Base-by-base conservation (phyloP, 106 monocot genomes). In the Amphibolis antarctica region DNA sequence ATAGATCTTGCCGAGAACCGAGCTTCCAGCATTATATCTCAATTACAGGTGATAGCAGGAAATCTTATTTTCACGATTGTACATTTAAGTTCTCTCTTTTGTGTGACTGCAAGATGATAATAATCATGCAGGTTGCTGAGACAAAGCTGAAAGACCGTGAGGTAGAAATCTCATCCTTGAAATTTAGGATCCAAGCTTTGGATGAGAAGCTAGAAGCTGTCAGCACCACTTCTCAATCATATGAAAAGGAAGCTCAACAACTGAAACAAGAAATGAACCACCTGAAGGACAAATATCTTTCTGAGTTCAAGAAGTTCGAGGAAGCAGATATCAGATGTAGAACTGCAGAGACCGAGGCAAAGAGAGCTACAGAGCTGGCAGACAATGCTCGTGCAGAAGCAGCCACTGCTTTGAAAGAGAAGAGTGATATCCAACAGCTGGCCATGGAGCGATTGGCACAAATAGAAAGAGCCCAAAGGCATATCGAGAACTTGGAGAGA, bases 221-320 rank as follows among this genome's bases (percentile, higher is more conserved):
- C 21, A 89, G 63, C 64, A 29, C 59, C 1, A 80, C 75, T 64
- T 70, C 74, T 69, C 79, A 81, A 42, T 82, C 77, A 51, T 70
- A 79, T 60, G 89, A 86, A 63, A 84, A 63, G 50, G 83, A 94
- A 72, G 68, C 73, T 5, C 68, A 60, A 71, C 75, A 86, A 11
- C 54, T 94, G 42, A 83, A 94, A 60, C 94, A 94, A 74, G 89
- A 94, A 67, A 89, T 80, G 62, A 78, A 70, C 20, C 89, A 89
- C 71, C 70, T 94, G 42, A 70, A 84, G 60, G 94, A 94, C 47
- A 94, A 86, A 63, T 86, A 80, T 56, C 55, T 86, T 13, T 72
- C 89, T 13, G 84, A 89, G 55, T 80, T 82, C 42, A 94, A 84
- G 66, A 83, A 83, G 36, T 83, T 79, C 63, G 83, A 94, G 66